Evolutionary conservation across 306 rosid species (phyloP), one percentile per base, ranked within the genome.

Genomic region (Cucumis cinereus): DNA sequence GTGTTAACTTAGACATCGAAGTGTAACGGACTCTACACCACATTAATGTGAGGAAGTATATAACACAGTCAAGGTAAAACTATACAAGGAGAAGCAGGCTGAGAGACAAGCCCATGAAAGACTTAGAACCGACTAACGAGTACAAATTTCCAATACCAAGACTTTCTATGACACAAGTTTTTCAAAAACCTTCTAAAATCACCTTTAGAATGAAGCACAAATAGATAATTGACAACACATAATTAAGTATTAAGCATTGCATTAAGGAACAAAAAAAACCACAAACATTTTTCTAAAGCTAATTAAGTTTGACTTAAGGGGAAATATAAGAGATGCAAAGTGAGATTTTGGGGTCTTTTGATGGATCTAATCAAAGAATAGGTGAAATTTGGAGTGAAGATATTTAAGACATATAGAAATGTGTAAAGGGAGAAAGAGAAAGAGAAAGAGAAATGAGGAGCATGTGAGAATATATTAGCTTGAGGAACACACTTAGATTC

Each of bases 401-500:
- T 2, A 41, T 64, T 17, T 7, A 61, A n/a, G 50, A 45, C 5
- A 67, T 67, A 67, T 41, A 67, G 74, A 68, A 68, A 68, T 43
- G 55, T 68, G 52, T 24, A 60, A 60, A 20, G n/a, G n/a, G 14
- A 15, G 1, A 33, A 45, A 43, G 50, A 57, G 63, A 40, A 40
- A 67, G 53, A 20, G 16, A 14, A 19, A 15, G 56, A 13, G 49
- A 26, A 70, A 47, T 47, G 75, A 70, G 16, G 38, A 24, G 75
- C 75, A 71, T 71, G 59, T 71, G 75, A 71, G 59, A 45, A 45
- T 47, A 16, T 49, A 49, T 15, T 24, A 49, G 75, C 75, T 71
- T 71, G 24, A 49, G 36, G 10, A 71, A 71, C 38, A 71, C 75
- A 71, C 75, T 49, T 67, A 66, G 66, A 45, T 45, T 45, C 5